phyloP scores from a whole-genome alignment of 2,329 filamentous ascomycete genomes.

The Colletotrichum filicis region DNA sequence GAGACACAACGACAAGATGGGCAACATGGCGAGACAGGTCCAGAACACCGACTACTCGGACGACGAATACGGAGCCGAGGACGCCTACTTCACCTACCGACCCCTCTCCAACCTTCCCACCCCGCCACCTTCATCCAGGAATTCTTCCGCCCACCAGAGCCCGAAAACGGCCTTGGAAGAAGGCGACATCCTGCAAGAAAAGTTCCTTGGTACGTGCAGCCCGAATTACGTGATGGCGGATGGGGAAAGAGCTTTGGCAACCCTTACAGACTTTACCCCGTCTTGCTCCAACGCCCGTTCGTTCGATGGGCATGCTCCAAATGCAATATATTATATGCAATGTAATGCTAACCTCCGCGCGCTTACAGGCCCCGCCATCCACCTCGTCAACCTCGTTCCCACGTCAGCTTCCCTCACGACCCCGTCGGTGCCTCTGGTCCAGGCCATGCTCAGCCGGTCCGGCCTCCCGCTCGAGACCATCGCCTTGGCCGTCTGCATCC shows the following conservation, averaged over 20 bases:
- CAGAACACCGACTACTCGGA: conserved; percentile 42
- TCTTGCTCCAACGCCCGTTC: not conserved
- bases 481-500: conserved; percentile 73
- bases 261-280: not conserved
- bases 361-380: conserved; percentile 69
- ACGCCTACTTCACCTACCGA: conserved; percentile 72
- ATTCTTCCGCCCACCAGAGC: conserved; percentile 55
- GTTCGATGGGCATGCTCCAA: conserved; percentile 37
- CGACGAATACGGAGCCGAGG: conserved; percentile 61
- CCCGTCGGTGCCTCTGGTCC: conserved; percentile 68
- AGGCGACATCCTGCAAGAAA: conserved; percentile 53
- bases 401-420: conserved; percentile 69
- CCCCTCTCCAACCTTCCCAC: conserved; percentile 76
- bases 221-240: conserved; percentile 15
- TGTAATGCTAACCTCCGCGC: conserved; percentile 30
- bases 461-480: conserved; percentile 69
- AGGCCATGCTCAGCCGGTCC: conserved; percentile 68
- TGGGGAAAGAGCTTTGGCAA: not conserved
- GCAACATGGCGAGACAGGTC: conserved; percentile 33
- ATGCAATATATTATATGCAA: conserved; percentile 34
- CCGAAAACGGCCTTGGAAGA: conserved; percentile 55
- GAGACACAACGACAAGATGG: conserved; percentile 27
- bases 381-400: conserved; percentile 74
- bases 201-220: conserved; percentile 49
- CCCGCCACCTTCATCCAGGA: conserved; percentile 67